These are phyloP conservation scores for Boletus insuetus DNA, from an alignment of 768 basidiomycete genomes.

Conservation along the genomic window DNA sequence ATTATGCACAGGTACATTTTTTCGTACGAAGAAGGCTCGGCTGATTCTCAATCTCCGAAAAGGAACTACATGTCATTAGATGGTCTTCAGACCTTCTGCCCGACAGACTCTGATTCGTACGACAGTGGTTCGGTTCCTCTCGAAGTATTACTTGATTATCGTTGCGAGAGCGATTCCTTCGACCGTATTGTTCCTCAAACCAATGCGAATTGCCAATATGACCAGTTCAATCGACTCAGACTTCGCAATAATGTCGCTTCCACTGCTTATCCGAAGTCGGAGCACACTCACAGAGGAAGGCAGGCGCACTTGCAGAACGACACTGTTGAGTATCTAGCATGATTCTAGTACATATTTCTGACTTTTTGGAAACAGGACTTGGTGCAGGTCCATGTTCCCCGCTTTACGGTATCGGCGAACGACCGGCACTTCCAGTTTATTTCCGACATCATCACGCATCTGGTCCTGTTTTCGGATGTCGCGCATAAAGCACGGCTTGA, in stretches of 20 bases:
- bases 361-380: constrained; percentile 57
- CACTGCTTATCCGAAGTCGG: constrained; percentile 41
- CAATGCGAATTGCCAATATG: constrained; percentile 80
- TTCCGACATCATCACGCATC: constrained; percentile 81
- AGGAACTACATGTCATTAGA: constrained; percentile 79
- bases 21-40: neutral
- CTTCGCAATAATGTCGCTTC: constrained; percentile 70
- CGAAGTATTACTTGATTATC: constrained; percentile 84
- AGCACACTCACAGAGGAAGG: constrained; percentile 24
- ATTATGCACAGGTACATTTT: constrained; percentile 74
- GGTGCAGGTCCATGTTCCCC: constrained; percentile 75
- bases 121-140: constrained; percentile 70
- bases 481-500: constrained; percentile 76
- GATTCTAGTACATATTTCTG: constrained; percentile 3
- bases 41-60: constrained; percentile 4
- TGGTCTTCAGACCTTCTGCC: constrained; percentile 87
- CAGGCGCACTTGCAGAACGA: constrained; percentile 58
- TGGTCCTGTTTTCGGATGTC: constrained; percentile 88
- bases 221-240: constrained; percentile 92
- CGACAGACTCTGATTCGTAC: constrained; percentile 42
- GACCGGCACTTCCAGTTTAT: constrained; percentile 81
- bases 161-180: constrained; percentile 78
- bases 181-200: constrained; percentile 91
- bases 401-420: constrained; percentile 83
- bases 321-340: constrained; percentile 43